Conservation (phyloP, 495 filamentous ascomycete species). For the Penicillium fimorum region DNA sequence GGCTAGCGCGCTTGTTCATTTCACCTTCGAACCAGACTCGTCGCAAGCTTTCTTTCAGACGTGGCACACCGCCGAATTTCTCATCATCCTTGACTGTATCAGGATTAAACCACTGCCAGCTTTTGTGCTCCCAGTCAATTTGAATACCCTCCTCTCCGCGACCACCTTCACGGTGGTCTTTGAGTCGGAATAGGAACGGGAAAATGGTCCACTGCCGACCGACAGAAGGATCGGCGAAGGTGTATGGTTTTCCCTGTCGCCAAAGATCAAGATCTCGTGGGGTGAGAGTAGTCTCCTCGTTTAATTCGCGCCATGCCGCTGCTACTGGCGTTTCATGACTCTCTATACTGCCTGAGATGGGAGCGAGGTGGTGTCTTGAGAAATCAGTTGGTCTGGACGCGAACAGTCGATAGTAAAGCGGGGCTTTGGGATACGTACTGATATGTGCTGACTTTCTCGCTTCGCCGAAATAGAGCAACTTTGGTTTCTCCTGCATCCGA, state of each 20-base stretch:
- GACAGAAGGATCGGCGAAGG: constrained; percentile 52
- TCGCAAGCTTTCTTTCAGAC: constrained; percentile 52
- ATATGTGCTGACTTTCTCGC: constrained; percentile 57
- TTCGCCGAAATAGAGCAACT: constrained; percentile 60
- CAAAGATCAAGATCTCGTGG: constrained; percentile 45
- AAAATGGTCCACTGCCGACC: constrained; percentile 61
- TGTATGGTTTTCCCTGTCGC: constrained; percentile 57
- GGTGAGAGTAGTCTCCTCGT: constrained; percentile 60
- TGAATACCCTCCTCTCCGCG: constrained; percentile 42
- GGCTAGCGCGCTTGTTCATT: constrained; percentile 39
- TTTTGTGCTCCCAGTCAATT: constrained; percentile 64
- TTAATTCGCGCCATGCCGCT: constrained; percentile 61
- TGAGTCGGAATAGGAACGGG: constrained; percentile 60
- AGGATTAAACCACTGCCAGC: constrained; percentile 56
- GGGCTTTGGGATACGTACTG: constrained; percentile 28
- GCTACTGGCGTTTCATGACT: constrained; percentile 47
- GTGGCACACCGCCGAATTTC: constrained; percentile 52
- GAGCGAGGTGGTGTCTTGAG: constrained; percentile 51
- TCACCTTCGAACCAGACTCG: constrained; percentile 57
- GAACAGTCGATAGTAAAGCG: neutral
- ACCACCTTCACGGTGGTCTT: constrained; percentile 22
- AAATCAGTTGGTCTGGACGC: neutral
- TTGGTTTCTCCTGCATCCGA: constrained; percentile 30
- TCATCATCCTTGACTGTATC: constrained; percentile 38
- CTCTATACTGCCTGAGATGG: constrained; percentile 62